Conservation (phyloP, 108 stramenopile species). For the Skeletonema grethae region DNA sequence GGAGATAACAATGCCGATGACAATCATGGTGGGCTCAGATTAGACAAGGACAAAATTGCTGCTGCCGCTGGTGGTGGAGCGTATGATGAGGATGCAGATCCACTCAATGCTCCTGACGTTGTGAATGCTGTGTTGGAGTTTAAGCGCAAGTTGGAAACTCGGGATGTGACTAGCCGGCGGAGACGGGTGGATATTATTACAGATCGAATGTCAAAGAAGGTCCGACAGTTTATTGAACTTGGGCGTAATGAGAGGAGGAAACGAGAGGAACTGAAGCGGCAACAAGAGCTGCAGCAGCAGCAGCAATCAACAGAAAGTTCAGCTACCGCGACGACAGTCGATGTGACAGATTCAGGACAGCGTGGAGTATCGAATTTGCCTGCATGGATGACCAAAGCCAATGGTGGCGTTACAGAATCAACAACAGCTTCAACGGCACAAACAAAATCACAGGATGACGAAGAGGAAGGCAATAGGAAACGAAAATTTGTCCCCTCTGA, state of each 20-base stretch:
- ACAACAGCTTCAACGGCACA: constrained; percentile 11
- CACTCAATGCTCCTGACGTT: constrained; percentile 78
- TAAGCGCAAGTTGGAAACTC: constrained; percentile 57
- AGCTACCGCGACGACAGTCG: constrained; percentile 2
- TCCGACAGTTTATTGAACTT: constrained; percentile 56
- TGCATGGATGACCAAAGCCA: constrained; percentile 78
- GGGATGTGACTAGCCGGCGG: constrained; percentile 43
- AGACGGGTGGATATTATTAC: constrained; percentile 54
- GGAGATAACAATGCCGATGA: constrained; percentile 10
- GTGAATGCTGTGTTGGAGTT: constrained; percentile 77
- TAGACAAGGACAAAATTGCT: constrained; percentile 44
- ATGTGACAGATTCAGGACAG: constrained; percentile 37
- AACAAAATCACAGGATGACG: constrained; percentile 31
- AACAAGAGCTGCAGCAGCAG: constrained; percentile 16
- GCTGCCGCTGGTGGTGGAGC: constrained; percentile 60
- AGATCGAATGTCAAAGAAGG: constrained; percentile 59
- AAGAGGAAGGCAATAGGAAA: constrained; percentile 26
- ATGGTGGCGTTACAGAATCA: neutral
- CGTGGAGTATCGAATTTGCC: constrained; percentile 82
- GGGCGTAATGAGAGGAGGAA: constrained; percentile 42
- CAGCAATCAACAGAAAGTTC: constrained; percentile 7
- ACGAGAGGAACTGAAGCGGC: constrained; percentile 21
- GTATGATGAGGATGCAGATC: constrained; percentile 84
- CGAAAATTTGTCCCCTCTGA: constrained; percentile 53
- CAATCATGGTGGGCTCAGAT: constrained; percentile 9